Evolutionary conservation across 306 rosid species (phyloP), one percentile per base, ranked within the genome.

Genomic region (Dalbergia oliveri): DNA sequence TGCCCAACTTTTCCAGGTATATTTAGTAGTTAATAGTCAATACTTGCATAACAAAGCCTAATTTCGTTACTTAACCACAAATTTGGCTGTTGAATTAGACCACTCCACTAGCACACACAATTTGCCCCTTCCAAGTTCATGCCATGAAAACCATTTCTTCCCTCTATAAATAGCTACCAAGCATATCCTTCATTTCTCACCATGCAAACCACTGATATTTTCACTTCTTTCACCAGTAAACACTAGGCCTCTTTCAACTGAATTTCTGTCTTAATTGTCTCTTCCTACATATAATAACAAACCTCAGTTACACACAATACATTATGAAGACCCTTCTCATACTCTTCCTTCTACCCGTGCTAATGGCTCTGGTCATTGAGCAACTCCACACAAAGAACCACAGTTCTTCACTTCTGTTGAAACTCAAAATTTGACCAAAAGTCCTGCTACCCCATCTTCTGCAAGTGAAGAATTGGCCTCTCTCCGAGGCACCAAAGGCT

Each of bases 11-110:
- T 44, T 64, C 68, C 61, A 70, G 61, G 15, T 47, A 63, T 33
- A 54, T 33, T 57, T 78, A 14, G 3, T 69, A 23, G 49, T 33
- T 33, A 2, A 26, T 26, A 26, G 31, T 26, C 5, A 33, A 33
- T 71, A 9, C 69, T 57, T 66, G 39, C 9, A n/a, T 54, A 45
- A 15, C 2, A 13, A 65, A 65, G 59, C 76, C 85, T 77, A 85
- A 77, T 73, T 85, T 73, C 69, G 78, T 50, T 85, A 85, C 70
- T 72, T 33, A 26, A 67, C 81, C 79, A 84, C 47, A 26, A 12
- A 26, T 45, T 35, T 44, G 74, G 60, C 66, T 51, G 43, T 57
- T 53, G 84, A 79, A 84, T 81, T 58, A 57, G 79, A 76, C 83
- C 76, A 11, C 60, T 39, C 82, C 82, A 69, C 82, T 63, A 13